Evolutionary conservation across 2,329 filamentous ascomycete species (phyloP), one percentile per base, ranked within the genome.

Genomic region (Penicillium brasilianum): DNA sequence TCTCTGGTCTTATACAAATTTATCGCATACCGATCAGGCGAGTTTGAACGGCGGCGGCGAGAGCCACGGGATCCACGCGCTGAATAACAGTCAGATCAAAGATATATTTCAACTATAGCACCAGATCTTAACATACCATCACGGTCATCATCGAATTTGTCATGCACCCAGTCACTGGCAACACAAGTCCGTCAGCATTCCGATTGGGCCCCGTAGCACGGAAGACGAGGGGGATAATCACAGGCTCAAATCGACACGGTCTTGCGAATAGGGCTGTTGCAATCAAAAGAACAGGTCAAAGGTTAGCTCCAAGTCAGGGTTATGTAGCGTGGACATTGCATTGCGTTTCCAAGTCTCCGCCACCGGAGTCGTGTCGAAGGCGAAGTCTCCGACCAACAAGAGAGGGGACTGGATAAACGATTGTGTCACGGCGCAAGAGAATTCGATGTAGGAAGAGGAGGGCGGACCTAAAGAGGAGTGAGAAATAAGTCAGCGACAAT

Each of bases 81-180:
- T 78, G 62, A 60, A 63, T 65, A 54, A 57, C 39, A 32, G 59
- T 61, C 66, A 69, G 73, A 69, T 67, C 55, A 50, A 67, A 11
- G 20, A n/a, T 6, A 18, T n/a, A n/a, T n/a, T 7, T n/a, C 16
- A 50, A 7, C 20, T 20, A 43, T n/a, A n/a, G 44, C 57, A 57
- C 49, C 30, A 44, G 44, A 57, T 36, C 64, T 4, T 41, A 67
- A 76, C 78, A 62, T 66, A 81, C 80, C 71, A 61, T 81, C 80
- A 79, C 88, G 84, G 76, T 89, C 85, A 72, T 92, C 91, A 76
- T 95, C 91, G 76, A 88, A 96, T 75, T 88, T 91, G 80, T 96
- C 92, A 77, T 97, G 93, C 69, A 97, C 92, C 93, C 93, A 97
- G 83, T 96, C 93, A 74, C 92, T 92, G 70, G 64, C 59, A 57